Evolutionary conservation across 352 stramenopile genomes (phyloP), one percentile per base, ranked within the genome.

Genomic region (Globisporangium barbulae): DNA sequence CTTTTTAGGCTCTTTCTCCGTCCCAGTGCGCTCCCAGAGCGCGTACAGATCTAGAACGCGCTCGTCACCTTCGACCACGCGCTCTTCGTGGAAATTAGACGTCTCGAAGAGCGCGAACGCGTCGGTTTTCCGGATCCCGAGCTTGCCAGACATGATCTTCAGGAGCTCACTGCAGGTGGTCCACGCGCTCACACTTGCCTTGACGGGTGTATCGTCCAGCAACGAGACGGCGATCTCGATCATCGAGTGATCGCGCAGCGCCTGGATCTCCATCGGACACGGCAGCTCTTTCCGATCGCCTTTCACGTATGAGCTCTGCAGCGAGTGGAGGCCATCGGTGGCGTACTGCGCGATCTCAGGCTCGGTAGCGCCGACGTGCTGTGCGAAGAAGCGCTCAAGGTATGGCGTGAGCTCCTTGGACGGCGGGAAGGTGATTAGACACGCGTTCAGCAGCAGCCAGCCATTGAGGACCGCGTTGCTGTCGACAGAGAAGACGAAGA

Each of bases 11-110:
- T 78, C 67, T 56, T 74, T 68, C 42, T 88, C 81, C 12, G 74
- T 67, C 21, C 71, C 67, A 12, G 88, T 74, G 37, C 85, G 73
- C 52, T 93, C 76, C 86, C 86, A 95, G 61, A 91, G 78, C 6
- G 86, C 74, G 8, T 89, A 75, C 13, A 93, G 59, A 63, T 93
- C 86, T 41, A 93, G 64, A 25, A 95, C 69, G 35, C 86, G 82
- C 41, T 92, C 85, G 44, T 88, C 75, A 8, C 74, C 54, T 7
- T 90, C 79, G 3, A 90, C 62, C 7, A 82, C 70, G 15, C 78
- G 71, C 64, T 93, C 83, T 58, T 90, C 77, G 4, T 70, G 74
- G 3, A 72, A 61, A 22, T 64, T 67, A 1, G 72, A 78, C 0
- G 78, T 54, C 66, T 95, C 83, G 64, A 91, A 90, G 22, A 93